Evolutionary conservation across 129 eudicot species (phyloP).

Genomic region (Flaveria bidentis): DNA sequence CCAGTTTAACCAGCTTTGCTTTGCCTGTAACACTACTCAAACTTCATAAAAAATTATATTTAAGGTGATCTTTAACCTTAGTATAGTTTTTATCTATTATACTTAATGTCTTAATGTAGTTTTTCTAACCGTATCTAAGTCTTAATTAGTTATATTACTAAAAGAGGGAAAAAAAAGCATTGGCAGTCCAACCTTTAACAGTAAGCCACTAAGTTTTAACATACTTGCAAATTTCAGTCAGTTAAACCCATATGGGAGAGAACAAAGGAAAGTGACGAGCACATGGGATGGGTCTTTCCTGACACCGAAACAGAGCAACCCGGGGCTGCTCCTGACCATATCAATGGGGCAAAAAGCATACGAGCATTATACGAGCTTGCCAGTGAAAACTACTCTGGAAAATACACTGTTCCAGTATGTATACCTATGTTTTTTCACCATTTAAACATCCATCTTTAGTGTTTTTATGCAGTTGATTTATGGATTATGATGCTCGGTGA

Average conservation of each 20-base stretch:
- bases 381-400: slow-evolving; percentile 82
- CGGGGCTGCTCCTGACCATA: slow-evolving; percentile 71
- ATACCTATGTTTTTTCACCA: slow-evolving; percentile 6
- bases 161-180: not conserved
- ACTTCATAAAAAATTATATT: not conserved
- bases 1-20: not conserved
- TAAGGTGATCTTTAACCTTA: not conserved
- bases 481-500: slow-evolving; percentile 24
- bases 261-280: slow-evolving; percentile 86
- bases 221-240: slow-evolving; percentile 47
- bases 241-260: slow-evolving; percentile 88
- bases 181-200: not conserved
- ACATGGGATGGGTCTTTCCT: slow-evolving; percentile 97
- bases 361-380: slow-evolving; percentile 83
- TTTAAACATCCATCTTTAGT: not conserved
- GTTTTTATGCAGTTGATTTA: not conserved
- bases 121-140: not conserved
- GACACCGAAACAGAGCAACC: slow-evolving; percentile 65
- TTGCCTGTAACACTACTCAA: not conserved
- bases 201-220: not conserved
- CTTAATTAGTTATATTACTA: not conserved
- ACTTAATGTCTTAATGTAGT: not conserved
- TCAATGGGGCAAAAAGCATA: slow-evolving; percentile 80
- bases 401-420: slow-evolving; percentile 90
- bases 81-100: not conserved